Percentiles rank a stretch among this genome's conserved stretches.
Conservation (phyloP, 1,284 basidiomycete species). For the Veloporphyrellus conicus region DNA sequence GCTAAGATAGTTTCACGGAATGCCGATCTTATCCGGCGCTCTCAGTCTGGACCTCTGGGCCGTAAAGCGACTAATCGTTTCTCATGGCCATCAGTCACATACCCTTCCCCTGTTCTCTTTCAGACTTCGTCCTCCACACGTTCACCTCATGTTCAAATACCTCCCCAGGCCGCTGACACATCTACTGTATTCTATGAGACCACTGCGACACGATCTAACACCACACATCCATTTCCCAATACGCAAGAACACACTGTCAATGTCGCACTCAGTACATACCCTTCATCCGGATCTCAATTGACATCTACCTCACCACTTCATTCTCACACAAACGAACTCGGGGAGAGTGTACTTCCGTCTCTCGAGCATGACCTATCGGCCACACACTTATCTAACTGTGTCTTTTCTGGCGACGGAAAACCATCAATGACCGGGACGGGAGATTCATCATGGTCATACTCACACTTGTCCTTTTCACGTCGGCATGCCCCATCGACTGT, state of each 20-base stretch:
- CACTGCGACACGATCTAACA: constrained; percentile 33
- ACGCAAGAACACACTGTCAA: constrained; percentile 23
- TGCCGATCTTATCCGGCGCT: constrained; percentile 38
- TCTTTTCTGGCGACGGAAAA: constrained; percentile 7
- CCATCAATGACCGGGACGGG: constrained; percentile 1
- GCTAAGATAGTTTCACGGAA: constrained; percentile 27
- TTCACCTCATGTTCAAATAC: constrained; percentile 35
- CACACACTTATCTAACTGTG: constrained; percentile 18
- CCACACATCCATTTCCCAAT: constrained; percentile 15
- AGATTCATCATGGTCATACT: constrained; percentile 13
- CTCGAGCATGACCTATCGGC: constrained; percentile 22
- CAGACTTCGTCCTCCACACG: constrained; percentile 40
- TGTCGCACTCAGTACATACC: constrained; percentile 36
- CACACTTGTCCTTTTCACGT: constrained; percentile 23
- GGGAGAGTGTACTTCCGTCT: constrained; percentile 11
- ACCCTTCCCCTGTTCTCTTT: constrained; percentile 35
- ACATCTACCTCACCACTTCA: constrained; percentile 34
- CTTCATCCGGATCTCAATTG: constrained; percentile 41
- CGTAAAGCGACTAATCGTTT: constrained; percentile 34
- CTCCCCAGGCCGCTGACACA: constrained; percentile 32
- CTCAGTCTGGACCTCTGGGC: constrained; percentile 39
- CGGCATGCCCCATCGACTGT: constrained; percentile 39
- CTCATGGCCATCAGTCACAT: constrained; percentile 35
- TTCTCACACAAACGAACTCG: constrained; percentile 19
- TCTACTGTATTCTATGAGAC: constrained; percentile 62